phyloP scores from a whole-genome alignment of 371 early-diverging fungal species.

The Apophysomyces sp. region DNA sequence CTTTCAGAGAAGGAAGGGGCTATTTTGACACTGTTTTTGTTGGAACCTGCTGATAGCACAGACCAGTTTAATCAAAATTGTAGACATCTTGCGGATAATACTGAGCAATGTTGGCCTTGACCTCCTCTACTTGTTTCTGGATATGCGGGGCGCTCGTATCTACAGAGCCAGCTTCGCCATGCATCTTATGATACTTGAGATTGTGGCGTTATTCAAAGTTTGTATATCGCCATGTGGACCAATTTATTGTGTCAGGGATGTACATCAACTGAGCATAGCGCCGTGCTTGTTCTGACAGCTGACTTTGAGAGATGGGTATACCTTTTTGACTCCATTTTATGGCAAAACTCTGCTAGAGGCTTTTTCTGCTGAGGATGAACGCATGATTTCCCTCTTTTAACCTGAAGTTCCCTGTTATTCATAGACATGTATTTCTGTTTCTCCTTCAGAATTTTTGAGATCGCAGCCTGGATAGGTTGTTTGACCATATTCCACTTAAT shows the following conservation, averaged over 20 bases:
- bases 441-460: not conserved
- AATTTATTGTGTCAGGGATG: not conserved
- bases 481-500: not conserved
- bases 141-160: no score
- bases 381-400: not conserved
- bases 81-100: not conserved
- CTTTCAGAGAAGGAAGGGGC: slow-evolving; percentile 5
- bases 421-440: not conserved
- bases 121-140: not conserved
- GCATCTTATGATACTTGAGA: not conserved
- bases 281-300: not conserved
- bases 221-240: not conserved
- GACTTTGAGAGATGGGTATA: not conserved
- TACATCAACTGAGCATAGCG: not conserved
- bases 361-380: not conserved
- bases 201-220: slow-evolving; percentile 3
- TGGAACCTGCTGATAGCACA: slow-evolving; percentile 15
- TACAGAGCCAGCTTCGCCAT: slow-evolving; percentile 6
- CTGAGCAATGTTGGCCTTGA: slow-evolving; percentile 1
- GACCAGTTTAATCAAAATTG: slow-evolving; percentile 14
- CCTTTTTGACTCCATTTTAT: not conserved
- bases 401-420: not conserved
- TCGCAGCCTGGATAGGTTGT: not conserved
- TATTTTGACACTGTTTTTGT: slow-evolving; percentile 4
- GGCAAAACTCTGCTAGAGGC: not conserved